Evolutionary conservation across 2,329 filamentous ascomycete genomes (phyloP).

Genomic region (Huntiella savannae): DNA sequence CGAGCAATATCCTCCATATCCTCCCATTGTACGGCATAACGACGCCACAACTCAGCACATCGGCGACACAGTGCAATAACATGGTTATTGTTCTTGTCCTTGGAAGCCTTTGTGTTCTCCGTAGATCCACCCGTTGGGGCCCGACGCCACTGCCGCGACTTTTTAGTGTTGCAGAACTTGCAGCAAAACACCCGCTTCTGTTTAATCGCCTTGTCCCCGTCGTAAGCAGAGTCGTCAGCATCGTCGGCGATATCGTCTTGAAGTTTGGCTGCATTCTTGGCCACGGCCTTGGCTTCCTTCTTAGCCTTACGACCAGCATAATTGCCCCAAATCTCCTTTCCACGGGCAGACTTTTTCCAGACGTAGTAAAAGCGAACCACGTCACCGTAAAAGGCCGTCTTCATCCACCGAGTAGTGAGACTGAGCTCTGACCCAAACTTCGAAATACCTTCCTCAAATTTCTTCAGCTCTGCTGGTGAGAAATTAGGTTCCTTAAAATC

Average conservation of each 20-base stretch:
- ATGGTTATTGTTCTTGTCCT: conserved; percentile 58
- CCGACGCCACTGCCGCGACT: conserved; percentile 76
- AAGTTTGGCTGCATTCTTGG: conserved; percentile 53
- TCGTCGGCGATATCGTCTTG: conserved; percentile 87
- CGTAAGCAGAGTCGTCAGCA: conserved; percentile 87
- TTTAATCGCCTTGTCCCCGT: conserved; percentile 61
- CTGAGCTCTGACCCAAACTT: conserved; percentile 86
- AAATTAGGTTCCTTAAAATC: conserved; percentile 73
- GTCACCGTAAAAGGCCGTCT: conserved; percentile 51
- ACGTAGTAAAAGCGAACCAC: conserved; percentile 91
- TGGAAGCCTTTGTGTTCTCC: conserved; percentile 40
- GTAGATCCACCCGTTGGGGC: conserved; percentile 55
- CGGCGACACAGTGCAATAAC: conserved; percentile 73
- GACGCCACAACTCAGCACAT: conserved; percentile 84
- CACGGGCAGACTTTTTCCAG: conserved; percentile 87
- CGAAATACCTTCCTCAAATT: conserved; percentile 76
- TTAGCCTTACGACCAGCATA: conserved; percentile 77
- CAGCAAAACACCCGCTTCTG: conserved; percentile 76
- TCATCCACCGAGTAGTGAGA: conserved; percentile 67
- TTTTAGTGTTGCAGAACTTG: conserved; percentile 72
- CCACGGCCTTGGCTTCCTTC: conserved; percentile 61
- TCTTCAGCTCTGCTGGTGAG: conserved; percentile 59
- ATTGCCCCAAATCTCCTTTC: conserved; percentile 75
- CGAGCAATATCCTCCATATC: conserved; percentile 79
- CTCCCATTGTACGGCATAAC: conserved; percentile 92